Percentiles rank a stretch among this genome's conserved stretches.
Evolutionary conservation across 2,329 filamentous ascomycete genomes (phyloP).

Genomic region (Microsporum canis): DNA sequence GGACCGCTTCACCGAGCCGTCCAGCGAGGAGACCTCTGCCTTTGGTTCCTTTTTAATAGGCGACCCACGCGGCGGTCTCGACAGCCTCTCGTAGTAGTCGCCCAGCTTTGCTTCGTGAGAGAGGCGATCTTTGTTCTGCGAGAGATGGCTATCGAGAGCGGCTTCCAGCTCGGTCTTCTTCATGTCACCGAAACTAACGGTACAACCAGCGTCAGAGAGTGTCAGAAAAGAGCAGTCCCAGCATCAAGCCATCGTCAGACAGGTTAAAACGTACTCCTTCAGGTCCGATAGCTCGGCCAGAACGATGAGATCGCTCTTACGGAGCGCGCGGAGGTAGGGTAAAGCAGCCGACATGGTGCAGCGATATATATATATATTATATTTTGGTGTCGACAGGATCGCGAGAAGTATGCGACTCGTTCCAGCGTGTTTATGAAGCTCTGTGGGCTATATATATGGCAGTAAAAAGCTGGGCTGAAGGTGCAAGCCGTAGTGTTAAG

Average conservation of each 20-base stretch:
- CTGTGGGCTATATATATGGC: constrained; percentile 7
- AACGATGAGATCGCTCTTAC: constrained; percentile 67
- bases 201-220: constrained; percentile 11
- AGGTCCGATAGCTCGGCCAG: constrained; percentile 61
- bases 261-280: constrained; percentile 50
- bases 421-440: neutral
- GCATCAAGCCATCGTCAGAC: constrained; percentile 1
- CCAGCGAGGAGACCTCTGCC: constrained; percentile 27
- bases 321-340: constrained; percentile 68
- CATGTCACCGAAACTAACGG: constrained; percentile 51
- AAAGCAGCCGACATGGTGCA: constrained; percentile 51
- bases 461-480: constrained; percentile 12
- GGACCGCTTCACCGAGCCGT: constrained; percentile 24
- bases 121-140: constrained; percentile 55
- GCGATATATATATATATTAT: neutral
- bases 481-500: constrained; percentile 8
- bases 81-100: constrained; percentile 58
- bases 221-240: constrained; percentile 3
- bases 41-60: constrained; percentile 40
- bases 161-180: constrained; percentile 72
- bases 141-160: constrained; percentile 61
- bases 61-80: constrained; percentile 31
- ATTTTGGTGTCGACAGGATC: constrained; percentile 26
- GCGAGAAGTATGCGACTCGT: constrained; percentile 40
- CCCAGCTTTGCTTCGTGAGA: constrained; percentile 52